phyloP scores from a whole-genome alignment of 257 asterid genomes.

The Nicotiana undulata region DNA sequence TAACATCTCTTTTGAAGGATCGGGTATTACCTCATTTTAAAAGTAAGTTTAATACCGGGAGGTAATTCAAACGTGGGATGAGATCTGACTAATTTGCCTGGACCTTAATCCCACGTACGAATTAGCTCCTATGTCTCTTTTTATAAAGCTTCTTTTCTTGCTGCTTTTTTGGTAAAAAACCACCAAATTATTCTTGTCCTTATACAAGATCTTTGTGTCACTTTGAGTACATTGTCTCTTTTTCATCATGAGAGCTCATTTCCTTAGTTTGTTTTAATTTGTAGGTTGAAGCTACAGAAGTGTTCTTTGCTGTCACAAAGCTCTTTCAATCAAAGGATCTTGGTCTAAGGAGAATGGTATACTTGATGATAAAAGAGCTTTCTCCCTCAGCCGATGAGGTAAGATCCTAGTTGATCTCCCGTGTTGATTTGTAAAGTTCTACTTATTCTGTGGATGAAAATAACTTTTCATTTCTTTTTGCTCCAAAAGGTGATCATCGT shows the following conservation, averaged over 20 bases:
- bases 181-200: neutral
- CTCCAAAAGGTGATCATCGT: conserved; percentile 80
- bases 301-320: conserved; percentile 86
- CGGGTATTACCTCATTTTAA: neutral
- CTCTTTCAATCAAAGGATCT: conserved; percentile 85
- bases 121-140: neutral
- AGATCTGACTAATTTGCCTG: neutral
- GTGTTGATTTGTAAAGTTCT: conserved; percentile 3
- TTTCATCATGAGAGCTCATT: neutral
- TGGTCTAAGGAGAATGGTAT: conserved; percentile 95
- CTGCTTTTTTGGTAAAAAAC: neutral
- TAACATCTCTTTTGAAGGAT: neutral
- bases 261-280: conserved; percentile 4
- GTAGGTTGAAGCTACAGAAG: conserved; percentile 87
- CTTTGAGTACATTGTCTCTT: neutral
- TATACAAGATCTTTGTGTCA: neutral
- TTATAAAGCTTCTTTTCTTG: neutral
- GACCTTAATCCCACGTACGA: no score
- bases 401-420: conserved; percentile 3
- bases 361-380: conserved; percentile 84
- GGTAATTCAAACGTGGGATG: neutral
- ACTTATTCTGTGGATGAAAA: conserved; percentile 4
- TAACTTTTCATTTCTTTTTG: conserved; percentile 16
- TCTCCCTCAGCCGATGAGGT: conserved; percentile 97
- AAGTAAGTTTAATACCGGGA: no score